Evolutionary conservation across 2,329 filamentous ascomycete genomes (phyloP), one percentile per base, ranked within the genome.

Genomic region (Fusarium chlamydosporum): DNA sequence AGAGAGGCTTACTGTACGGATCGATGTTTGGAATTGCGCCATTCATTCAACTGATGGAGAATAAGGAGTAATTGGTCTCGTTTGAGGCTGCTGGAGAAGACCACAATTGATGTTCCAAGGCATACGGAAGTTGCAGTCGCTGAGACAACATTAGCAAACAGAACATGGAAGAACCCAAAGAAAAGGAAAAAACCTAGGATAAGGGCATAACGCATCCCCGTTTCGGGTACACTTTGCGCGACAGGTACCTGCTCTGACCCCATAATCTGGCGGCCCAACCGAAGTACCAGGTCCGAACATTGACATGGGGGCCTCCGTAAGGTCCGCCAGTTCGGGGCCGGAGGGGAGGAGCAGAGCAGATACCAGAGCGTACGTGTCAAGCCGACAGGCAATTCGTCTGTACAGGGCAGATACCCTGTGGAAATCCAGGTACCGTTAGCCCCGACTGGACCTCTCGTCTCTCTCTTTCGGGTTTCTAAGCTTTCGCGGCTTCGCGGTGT

Each of bases 401-500:
- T n/a, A 38, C 51, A 65, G n/a, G 41, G 20, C 50, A 48, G 50
- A 43, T 53, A 52, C 51, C 47, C 38, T 45, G 66, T 69, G 65
- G 46, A 33, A 69, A 68, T 69, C 51, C 40, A 60, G 40, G 29
- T 58, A 62, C 48, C 50, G 55, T 57, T 53, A 53, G 53, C 63
- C 53, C 23, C 23, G 4, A 23, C 23, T 6, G 4, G 23, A 23
- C 23, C 23, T 23, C 23, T 23, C 23, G 23, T 23, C 23, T 23
- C 23, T 23, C 23, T 50, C 54, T 54, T 66, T 63, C 51, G 50
- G 50, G 41, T 56, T 40, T 62, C 57, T 62, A 62, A 62, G 60
- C 60, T 61, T 55, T 68, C 67, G 67, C 67, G 67, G 63, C 67
- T 65, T 70, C 67, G 68, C 60, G 68, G 61, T 56, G 56, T 65